phyloP scores from a whole-genome alignment of 306 rosid genomes.

The Lithocarpus polystachyus region DNA sequence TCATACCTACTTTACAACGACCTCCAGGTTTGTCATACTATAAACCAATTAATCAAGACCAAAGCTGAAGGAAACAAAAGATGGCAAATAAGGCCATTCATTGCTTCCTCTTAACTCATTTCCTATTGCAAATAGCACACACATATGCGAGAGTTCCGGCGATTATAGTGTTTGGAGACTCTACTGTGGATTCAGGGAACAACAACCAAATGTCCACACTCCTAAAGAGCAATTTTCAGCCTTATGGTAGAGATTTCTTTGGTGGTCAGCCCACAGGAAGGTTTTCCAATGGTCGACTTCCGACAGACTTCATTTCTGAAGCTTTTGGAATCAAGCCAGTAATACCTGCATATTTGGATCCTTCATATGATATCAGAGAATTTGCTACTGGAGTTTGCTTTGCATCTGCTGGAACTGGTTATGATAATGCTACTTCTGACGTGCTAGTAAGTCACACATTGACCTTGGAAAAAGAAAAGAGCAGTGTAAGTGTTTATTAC shows the following conservation, averaged over 20 bases:
- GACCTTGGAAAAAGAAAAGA: neutral
- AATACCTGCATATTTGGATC: conserved; percentile 60
- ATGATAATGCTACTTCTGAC: conserved; percentile 51
- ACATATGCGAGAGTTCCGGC: conserved; percentile 35
- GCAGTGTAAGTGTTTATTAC: too few species aligned
- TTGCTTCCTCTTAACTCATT: conserved; percentile 14
- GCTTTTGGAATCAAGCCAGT: conserved; percentile 46
- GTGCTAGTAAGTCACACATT: conserved; percentile 42
- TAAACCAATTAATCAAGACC: neutral
- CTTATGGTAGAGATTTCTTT: conserved; percentile 49
- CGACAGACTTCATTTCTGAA: conserved; percentile 54
- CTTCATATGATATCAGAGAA: conserved; percentile 30
- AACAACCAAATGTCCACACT: conserved; percentile 48
- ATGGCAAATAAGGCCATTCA: conserved; percentile 4
- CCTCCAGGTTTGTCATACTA: neutral
- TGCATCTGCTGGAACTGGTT: conserved; percentile 72
- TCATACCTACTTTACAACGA: conserved; percentile 8
- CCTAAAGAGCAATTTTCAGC: conserved; percentile 48
- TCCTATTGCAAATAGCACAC: conserved; percentile 13
- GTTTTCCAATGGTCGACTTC: conserved; percentile 50
- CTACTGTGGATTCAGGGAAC: conserved; percentile 65
- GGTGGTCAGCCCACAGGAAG: conserved; percentile 48
- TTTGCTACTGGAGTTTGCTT: conserved; percentile 59
- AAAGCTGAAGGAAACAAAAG: neutral
- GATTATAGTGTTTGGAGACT: conserved; percentile 59